Percentiles rank a stretch among this genome's conserved stretches.
phyloP scores from a whole-genome alignment of 768 basidiomycete species.

The Lentinula sp. region DNA sequence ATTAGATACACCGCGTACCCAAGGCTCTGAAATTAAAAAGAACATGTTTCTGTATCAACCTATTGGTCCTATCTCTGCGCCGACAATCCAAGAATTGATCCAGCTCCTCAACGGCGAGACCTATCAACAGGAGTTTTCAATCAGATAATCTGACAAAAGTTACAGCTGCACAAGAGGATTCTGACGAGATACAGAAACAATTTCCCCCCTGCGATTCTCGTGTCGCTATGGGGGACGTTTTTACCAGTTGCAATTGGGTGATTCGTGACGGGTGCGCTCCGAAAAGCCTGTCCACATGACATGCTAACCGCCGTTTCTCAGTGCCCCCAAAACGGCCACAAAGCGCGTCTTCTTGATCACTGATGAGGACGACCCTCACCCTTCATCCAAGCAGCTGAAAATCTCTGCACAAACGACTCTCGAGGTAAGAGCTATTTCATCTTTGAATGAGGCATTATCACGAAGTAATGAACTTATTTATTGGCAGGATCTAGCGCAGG shows the following conservation, averaged over 20 bases:
- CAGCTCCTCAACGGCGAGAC: constrained; percentile 69
- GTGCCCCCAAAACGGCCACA: constrained; percentile 83
- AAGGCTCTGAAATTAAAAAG: constrained; percentile 60
- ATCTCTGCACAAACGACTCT: constrained; percentile 71
- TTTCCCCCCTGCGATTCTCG: constrained; percentile 62
- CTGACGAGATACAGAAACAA: constrained; percentile 42
- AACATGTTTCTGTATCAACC: constrained; percentile 70
- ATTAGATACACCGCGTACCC: constrained; percentile 27
- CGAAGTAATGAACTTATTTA: neutral
- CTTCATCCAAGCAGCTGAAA: constrained; percentile 51
- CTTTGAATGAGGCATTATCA: neutral
- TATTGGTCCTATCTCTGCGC: constrained; percentile 72
- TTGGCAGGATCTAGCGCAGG: constrained; percentile 73
- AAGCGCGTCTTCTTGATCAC: constrained; percentile 94
- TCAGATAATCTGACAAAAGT: constrained; percentile 3
- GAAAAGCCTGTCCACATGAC: neutral
- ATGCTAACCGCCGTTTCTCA: constrained; percentile 19
- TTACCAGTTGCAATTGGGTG: constrained; percentile 86
- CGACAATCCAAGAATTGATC: constrained; percentile 74
- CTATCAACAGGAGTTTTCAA: neutral
- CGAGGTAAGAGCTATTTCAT: constrained; percentile 35
- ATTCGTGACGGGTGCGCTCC: constrained; percentile 74
- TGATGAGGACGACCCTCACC: constrained; percentile 77
- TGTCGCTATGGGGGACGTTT: constrained; percentile 82
- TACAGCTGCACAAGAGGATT: constrained; percentile 63